Base-by-base conservation (phyloP, 2,329 filamentous ascomycete species). In the Penicillium sclerotiorum region DNA sequence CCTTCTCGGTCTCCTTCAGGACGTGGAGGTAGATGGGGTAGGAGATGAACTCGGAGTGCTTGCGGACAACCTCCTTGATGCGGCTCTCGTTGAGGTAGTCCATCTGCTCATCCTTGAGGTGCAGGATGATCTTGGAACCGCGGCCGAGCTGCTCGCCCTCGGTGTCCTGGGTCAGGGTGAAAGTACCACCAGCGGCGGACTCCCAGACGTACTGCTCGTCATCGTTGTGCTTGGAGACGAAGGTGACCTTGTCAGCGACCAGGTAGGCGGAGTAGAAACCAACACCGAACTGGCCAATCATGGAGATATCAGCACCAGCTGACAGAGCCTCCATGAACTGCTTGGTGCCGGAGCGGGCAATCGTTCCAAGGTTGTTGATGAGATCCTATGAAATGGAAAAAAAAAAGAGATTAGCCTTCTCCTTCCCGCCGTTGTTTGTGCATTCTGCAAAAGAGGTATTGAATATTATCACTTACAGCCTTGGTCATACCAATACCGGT, bases 191-290 rank as follows among this genome's bases (percentile, higher is more conserved):
- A 57, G 94, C 94, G 71, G 85, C 88, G 39, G 94, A 99, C 85
- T 97, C 91, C 94, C 94, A 99, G 77, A 96, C 81, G 85, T 99
- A 99, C 83, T 99, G 94, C 84, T 99, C 94, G 71, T 99, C 94
- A 79, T 99, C 94, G 75, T 99, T 99, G 89, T 96, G 83, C 86
- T 97, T 99, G 70, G 94, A 97, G 77, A 96, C 72, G 74, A 99
- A 92, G 63, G 87, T 91, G 67, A 99, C 94, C 68, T 86, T 86
- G 84, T 99, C 94, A 75, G 94, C 94, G 65, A 99, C 94, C 53
- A 99, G 91, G 85, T 99, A 99, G 72, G 94, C 94, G 57, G 94
- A 97, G 87, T 99, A 99, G 90, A 99, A 99, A 88, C 94, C 94
- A 69, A 99, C 94, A 95, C 94, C 94, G 77, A 99, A 99, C 82